Percentiles rank a stretch among this genome's conserved stretches.
phyloP scores from a whole-genome alignment of 139 green algal genomes.

The Micractinium conductrix region DNA sequence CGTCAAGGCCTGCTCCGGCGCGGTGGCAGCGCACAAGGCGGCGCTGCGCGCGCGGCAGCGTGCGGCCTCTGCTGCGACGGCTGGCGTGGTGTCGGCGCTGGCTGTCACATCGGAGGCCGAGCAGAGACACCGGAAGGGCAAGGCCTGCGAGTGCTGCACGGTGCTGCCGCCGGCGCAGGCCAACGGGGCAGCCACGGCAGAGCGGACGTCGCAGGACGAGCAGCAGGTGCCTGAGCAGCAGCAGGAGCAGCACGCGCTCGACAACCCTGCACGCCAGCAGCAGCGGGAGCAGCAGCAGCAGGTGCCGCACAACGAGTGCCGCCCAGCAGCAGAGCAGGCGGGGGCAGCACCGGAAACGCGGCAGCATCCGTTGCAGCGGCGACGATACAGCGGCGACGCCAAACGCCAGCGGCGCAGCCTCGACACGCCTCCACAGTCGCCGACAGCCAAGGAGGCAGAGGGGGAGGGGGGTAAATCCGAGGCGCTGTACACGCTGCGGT shows the following conservation, averaged over 20 bases:
- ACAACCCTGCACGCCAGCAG: background rate
- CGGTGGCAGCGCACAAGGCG: background rate
- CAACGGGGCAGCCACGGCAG: background rate
- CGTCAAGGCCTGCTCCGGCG: slow-evolving; percentile 11
- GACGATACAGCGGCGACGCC: no score
- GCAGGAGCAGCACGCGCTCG: background rate
- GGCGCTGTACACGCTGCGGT: no score
- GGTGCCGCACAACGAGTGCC: no score
- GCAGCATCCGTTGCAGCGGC: background rate
- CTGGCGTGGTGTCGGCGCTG: background rate
- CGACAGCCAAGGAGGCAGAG: background rate
- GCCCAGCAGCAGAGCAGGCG: background rate
- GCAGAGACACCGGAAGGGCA: background rate
- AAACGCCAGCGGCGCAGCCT: no score
- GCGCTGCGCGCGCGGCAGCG: background rate
- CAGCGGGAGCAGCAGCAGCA: background rate
- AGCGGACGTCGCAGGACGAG: background rate
- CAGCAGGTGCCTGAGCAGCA: background rate
- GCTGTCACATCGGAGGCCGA: background rate
- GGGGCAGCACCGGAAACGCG: background rate
- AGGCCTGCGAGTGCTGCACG: no score
- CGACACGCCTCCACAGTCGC: no score
- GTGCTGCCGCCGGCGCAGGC: background rate
- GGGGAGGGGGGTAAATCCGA: no score
- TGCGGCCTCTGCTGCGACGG: background rate